Percentiles rank a stretch among this genome's conserved stretches.
phyloP scores from a whole-genome alignment of 352 stramenopile genomes.

The Pythium coloratum region DNA sequence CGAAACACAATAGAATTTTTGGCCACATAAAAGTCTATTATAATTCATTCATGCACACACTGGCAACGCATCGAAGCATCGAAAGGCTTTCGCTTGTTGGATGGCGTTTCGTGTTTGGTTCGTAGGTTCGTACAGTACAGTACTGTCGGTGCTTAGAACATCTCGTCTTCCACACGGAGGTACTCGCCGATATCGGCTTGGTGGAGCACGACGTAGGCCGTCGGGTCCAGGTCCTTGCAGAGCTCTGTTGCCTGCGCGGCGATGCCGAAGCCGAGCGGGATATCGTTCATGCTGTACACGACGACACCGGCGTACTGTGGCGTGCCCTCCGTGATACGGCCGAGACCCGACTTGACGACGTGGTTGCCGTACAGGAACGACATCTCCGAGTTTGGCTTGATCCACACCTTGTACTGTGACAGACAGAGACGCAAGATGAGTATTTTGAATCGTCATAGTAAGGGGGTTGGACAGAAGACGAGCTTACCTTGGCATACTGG shows the following conservation, averaged over 20 bases:
- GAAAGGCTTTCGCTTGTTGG: not conserved
- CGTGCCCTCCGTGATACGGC: conserved; percentile 97
- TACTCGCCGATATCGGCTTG: conserved; percentile 99
- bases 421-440: conserved; percentile 3
- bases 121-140: not conserved
- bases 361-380: conserved; percentile 99
- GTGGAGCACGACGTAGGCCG: conserved; percentile 97
- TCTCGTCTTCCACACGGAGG: conserved; percentile 97
- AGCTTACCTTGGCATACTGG: conserved; percentile 95
- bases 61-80: not conserved
- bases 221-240: conserved; percentile 96
- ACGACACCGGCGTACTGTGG: conserved; percentile 98
- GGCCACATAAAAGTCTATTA: conserved; percentile 20
- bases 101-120: conserved; percentile 1
- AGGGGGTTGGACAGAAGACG: not conserved
- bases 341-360: conserved; percentile 97
- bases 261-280: conserved; percentile 98
- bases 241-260: conserved; percentile 95
- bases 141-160: conserved; percentile 86
- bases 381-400: conserved; percentile 99
- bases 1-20: conserved; percentile 17
- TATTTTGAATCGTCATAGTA: not conserved
- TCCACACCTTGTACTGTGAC: conserved; percentile 98
- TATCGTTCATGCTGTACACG: conserved; percentile 98
- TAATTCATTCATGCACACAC: conserved; percentile 22